phyloP scores from a whole-genome alignment of 2,329 filamentous ascomycete species.

The Delphinella strobiligena region DNA sequence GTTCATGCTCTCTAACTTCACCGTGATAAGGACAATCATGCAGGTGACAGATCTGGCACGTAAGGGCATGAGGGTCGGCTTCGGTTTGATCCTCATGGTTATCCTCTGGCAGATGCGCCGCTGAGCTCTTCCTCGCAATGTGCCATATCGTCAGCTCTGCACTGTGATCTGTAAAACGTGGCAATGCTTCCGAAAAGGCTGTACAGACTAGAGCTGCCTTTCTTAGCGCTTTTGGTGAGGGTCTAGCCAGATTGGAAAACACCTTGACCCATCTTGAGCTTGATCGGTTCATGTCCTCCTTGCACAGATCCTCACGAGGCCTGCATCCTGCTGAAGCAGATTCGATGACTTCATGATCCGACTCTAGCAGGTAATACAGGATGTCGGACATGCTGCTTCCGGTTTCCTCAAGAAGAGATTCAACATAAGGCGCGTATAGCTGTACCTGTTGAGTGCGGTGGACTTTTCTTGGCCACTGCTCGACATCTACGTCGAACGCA shows the following conservation, averaged over 20 bases:
- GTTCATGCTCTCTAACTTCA: conserved; percentile 21
- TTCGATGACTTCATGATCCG: conserved; percentile 2
- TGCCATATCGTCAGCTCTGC: conserved; percentile 23
- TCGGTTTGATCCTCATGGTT: conserved; percentile 2
- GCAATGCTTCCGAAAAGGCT: conserved; percentile 16
- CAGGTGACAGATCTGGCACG: conserved; percentile 9
- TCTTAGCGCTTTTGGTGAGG: conserved; percentile 15
- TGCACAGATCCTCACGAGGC: conserved; percentile 15
- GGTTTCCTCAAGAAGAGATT: conserved; percentile 23
- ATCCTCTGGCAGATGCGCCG: conserved; percentile 7
- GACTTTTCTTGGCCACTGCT: conserved; percentile 19
- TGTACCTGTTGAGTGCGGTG: conserved; percentile 24
- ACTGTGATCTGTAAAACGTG: conserved; percentile 22
- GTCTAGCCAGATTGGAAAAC: conserved; percentile 18
- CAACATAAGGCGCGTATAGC: conserved; percentile 22
- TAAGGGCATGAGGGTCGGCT: conserved; percentile 9
- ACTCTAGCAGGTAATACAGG: conserved; percentile 28
- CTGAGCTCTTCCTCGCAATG: conserved; percentile 21
- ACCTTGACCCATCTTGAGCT: conserved; percentile 21
- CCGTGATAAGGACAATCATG: conserved; percentile 31
- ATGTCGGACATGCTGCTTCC: conserved; percentile 25
- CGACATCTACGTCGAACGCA: conserved; percentile 19
- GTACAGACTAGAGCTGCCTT: conserved; percentile 24
- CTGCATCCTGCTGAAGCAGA: neutral
- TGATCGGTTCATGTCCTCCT: conserved; percentile 21